A percentile compares a stretch with the other conserved stretches of the same genome.
These are phyloP conservation scores for Didymella pomorum DNA, from an alignment of 2,329 filamentous ascomycete species.

Conservation along the genomic window DNA sequence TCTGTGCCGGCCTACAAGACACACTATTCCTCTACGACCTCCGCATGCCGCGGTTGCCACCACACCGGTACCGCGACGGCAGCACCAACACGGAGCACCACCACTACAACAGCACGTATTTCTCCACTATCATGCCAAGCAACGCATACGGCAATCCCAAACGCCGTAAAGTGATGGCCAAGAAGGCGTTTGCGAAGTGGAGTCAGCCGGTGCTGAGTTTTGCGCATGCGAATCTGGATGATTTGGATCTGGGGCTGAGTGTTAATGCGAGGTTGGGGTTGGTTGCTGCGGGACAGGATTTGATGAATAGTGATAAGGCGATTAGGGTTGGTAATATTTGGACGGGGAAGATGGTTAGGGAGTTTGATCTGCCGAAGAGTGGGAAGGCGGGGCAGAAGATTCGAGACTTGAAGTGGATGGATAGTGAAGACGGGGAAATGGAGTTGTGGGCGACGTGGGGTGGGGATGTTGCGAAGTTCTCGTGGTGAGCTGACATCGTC, in stretches of 20 bases:
- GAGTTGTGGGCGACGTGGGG: conserved; percentile 38
- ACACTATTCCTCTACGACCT: conserved; percentile 45
- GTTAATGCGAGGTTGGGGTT: conserved; percentile 42
- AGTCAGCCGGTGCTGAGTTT: conserved; percentile 43
- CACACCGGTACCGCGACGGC: background rate
- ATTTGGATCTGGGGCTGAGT: conserved; percentile 39
- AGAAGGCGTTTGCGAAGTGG: conserved; percentile 20
- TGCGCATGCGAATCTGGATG: conserved; percentile 37
- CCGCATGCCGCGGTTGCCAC: conserved; percentile 27
- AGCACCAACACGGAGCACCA: background rate
- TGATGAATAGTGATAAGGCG: conserved; percentile 17
- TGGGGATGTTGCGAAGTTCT: conserved; percentile 31
- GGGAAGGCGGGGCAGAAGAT: conserved; percentile 15
- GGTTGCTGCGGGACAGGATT: conserved; percentile 44
- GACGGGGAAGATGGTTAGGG: conserved; percentile 40
- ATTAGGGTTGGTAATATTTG: conserved; percentile 45
- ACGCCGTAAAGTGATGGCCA: conserved; percentile 26
- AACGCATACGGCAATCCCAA: conserved; percentile 8
- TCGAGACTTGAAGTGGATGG: conserved; percentile 42
- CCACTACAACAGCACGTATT: conserved; percentile 30
- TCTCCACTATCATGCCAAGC: conserved; percentile 22
- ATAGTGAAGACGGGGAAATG: conserved; percentile 29
- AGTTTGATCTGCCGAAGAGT: conserved; percentile 22
- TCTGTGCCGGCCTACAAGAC: conserved; percentile 40
- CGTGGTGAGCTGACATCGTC: conserved; percentile 18